A percentile compares a stretch with the other conserved stretches of the same genome.
Conservation (phyloP, 495 filamentous ascomycete genomes). For the Lasiosphaeria hispida region DNA sequence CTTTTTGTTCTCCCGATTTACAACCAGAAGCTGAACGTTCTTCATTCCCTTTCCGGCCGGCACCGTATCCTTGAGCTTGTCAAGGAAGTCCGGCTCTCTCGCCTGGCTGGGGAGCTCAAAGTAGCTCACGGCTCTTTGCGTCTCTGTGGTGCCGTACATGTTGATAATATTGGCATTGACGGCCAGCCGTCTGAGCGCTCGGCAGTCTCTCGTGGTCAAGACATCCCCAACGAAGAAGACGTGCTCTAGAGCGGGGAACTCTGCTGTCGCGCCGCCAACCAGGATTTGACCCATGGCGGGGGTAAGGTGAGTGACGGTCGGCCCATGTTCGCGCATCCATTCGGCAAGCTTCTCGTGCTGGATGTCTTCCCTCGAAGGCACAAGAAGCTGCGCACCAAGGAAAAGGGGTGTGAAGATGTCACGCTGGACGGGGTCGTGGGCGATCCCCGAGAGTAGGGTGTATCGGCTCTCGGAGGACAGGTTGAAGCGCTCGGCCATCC, state of each 20-base stretch:
- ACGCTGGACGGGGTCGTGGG: conserved; percentile 87
- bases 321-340: conserved; percentile 79
- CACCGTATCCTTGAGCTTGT: conserved; percentile 73
- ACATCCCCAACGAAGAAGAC: conserved; percentile 96
- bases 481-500: conserved; percentile 85
- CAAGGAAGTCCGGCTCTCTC: conserved; percentile 64
- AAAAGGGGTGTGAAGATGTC: conserved; percentile 96
- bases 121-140: conserved; percentile 81
- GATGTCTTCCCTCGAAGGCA: conserved; percentile 83
- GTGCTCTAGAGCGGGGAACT: conserved; percentile 74
- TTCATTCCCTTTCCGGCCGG: conserved; percentile 88
- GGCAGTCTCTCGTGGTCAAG: conserved; percentile 81
- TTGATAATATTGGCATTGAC: conserved; percentile 79
- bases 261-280: conserved; percentile 74
- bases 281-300: conserved; percentile 97
- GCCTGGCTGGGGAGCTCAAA: conserved; percentile 75
- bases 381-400: conserved; percentile 75
- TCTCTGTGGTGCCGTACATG: conserved; percentile 93
- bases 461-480: conserved; percentile 75
- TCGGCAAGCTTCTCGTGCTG: conserved; percentile 84
- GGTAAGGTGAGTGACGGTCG: conserved; percentile 87
- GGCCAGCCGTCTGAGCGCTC: conserved; percentile 72
- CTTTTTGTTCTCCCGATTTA: conserved; percentile 71
- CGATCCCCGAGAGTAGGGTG: conserved; percentile 80
- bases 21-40: conserved; percentile 88